Base-by-base conservation (phyloP, 805 yeast species). In the Jamesozyma jinghongensis region DNA sequence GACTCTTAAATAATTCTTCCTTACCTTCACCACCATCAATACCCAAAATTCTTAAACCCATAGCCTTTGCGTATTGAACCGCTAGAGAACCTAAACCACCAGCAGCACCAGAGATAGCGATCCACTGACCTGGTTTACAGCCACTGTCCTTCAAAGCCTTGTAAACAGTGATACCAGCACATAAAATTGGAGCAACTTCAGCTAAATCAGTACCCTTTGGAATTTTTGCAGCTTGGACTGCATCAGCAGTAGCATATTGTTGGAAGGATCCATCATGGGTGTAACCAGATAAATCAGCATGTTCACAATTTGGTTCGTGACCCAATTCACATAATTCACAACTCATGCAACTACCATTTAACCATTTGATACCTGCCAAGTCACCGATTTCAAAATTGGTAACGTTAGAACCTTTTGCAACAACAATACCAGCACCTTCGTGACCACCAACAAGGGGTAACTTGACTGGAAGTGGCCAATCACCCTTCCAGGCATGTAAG, bases 191-290 rank as follows among this genome's bases (percentile, higher is more conserved):
- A 11, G 94, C 78, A 41, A 77, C 75, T 44, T 68, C 69, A 29
- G 88, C 87, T 53, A 84, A 71, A 57, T 85, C 86, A 22, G 82
- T 68, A 38, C 78, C 81, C 54, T 72, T 57, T 36, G 92, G 86
- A 50, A 85, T 74, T 47, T 70, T 67, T n/a, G 94, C 92, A 26
- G 92, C 94, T 59, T 84, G 92, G 37, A 81, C 70, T 19, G 90
- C 87, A 62, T 84, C 87, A 28, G 88, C 94, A 33, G 88, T 78
- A 29, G 88, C 90, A 59, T 82, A 85, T 66, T 85, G 85, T 65
- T 85, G 94, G 77, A 85, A 84, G 16, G 92, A 77, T 46, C 95
- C 79, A 49, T 73, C 77, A 46, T 71, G 76, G 12, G 76, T 71
- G 61, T 72, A 73, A 48, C 79, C 79, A 11, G 75, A 72, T 44